Evolutionary conservation across 768 basidiomycete genomes (phyloP).

Genomic region (Leucocoprinus birnbaumii): DNA sequence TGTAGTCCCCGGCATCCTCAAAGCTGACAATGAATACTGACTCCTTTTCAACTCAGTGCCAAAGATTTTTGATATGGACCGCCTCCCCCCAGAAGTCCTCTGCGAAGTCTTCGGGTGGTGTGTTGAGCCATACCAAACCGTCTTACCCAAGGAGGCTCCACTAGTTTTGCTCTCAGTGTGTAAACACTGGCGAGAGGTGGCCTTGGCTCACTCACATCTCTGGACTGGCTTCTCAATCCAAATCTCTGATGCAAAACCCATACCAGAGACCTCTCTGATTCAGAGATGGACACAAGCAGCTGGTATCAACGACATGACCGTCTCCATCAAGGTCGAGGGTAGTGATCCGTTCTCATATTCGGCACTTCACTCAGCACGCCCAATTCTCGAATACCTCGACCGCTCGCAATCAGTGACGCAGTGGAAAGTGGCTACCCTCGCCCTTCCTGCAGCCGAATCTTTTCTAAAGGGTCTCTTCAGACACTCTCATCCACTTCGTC

Average conservation of each 20-base stretch:
- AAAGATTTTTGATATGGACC: too few species aligned
- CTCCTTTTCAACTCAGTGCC: too few species aligned
- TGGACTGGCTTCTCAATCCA: background rate
- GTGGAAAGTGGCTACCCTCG: conserved; percentile 18
- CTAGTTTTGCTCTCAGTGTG: background rate
- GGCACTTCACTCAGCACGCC: background rate
- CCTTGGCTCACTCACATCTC: background rate
- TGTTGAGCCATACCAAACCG: background rate
- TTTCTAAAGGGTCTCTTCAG: conserved; percentile 13
- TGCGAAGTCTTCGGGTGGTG: background rate
- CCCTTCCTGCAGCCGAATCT: conserved; percentile 19
- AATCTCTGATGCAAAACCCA: background rate
- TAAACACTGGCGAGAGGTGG: background rate
- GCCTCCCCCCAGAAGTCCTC: background rate
- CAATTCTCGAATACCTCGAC: background rate
- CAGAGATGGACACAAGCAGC: background rate
- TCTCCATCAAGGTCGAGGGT: background rate
- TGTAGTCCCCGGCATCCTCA: too few species aligned
- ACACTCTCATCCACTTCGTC: conserved; percentile 7
- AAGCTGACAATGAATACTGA: too few species aligned
- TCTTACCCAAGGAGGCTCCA: background rate
- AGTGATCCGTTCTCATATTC: background rate
- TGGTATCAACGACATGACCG: background rate
- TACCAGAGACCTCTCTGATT: background rate
- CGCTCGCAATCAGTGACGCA: background rate